These are phyloP conservation scores for Coemansia furcata DNA, from an alignment of 192 early-diverging fungal species.

Conservation along the genomic window DNA sequence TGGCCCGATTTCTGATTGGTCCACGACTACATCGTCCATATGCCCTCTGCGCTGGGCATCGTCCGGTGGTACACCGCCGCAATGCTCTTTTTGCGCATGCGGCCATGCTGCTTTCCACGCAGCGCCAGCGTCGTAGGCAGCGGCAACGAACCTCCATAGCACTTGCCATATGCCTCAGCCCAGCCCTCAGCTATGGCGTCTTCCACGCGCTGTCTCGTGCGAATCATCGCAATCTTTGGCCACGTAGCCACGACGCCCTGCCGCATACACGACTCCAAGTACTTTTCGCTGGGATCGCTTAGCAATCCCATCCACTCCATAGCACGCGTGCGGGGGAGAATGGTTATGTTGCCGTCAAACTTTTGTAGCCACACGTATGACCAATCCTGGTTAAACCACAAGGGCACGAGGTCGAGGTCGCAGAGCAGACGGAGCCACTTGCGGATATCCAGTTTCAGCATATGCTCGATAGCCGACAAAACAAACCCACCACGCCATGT, in stretches of 20 bases:
- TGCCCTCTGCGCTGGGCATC: conserved; percentile 1
- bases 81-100: background rate
- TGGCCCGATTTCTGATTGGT: conserved; percentile 4
- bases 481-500: conserved; percentile 94
- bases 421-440: conserved; percentile 82
- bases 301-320: conserved; percentile 64
- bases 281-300: conserved; percentile 60
- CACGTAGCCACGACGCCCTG: conserved; percentile 65
- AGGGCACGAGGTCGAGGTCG: conserved; percentile 78
- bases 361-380: conserved; percentile 83
- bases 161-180: background rate
- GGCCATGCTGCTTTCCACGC: background rate
- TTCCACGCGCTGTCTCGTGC: conserved; percentile 73
- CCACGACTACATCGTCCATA: conserved; percentile 17
- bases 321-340: conserved; percentile 62
- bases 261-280: conserved; percentile 58
- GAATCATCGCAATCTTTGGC: conserved; percentile 78
- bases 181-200: conserved; percentile 53
- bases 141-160: background rate
- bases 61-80: background rate
- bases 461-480: conserved; percentile 71
- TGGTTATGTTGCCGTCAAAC: conserved; percentile 88
- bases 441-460: conserved; percentile 78
- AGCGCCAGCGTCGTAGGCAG: background rate
- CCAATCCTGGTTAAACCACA: conserved; percentile 73